Base-by-base conservation (phyloP, 106 monocot genomes). In the Dendrobium chrysotoxum region DNA sequence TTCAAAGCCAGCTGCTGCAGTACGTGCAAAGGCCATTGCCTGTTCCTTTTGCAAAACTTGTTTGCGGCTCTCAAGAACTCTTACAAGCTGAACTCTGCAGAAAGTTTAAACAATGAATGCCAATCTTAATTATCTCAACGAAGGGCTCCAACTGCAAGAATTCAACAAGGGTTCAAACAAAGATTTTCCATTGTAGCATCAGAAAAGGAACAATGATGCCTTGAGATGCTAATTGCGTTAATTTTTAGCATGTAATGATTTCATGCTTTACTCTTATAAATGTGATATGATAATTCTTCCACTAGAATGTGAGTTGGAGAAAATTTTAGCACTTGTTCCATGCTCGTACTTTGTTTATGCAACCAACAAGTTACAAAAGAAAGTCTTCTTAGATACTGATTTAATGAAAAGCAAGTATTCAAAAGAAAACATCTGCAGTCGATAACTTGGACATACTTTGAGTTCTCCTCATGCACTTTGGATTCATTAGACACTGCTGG, bases 1-100 rank as follows among this genome's bases (percentile, higher is more conserved):
- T 75, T 92, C 94, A 83, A 97, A 97, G 12, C 92, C 94, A 80
- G 97, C 94, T 44, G 92, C 97, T 54, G 80, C 58, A 77, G 97
- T 88, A 72, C 97, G 90, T 30, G 97, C 97, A 88, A 97, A 94
- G 1, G 94, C 97, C 97, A 97, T 97, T 20, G 85, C 94, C 71
- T 97, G 97, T 77, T 97, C 97, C 86, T 97, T 97, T 80, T 84
- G 88, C 74, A 97, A 78, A 23, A 91, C 90, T 53, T 31, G 83
- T 83, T 89, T 90, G 42, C 97, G 90, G 39, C 84, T 88, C 84
- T 97, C 90, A 5, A 97, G 84, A 26, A 94, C 94, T 84, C 89
- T 92, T 30, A 92, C 44, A 82, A 94, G 90, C 31, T 97, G 84
- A 85, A 91, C 92, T 81, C 97, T 97, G 88, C 26, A 85, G 31